Percentiles rank a stretch among this genome's conserved stretches.
These are phyloP conservation scores for Nepenthes gracilis DNA, from an alignment of 148 eudicot genomes.

Conservation along the genomic window DNA sequence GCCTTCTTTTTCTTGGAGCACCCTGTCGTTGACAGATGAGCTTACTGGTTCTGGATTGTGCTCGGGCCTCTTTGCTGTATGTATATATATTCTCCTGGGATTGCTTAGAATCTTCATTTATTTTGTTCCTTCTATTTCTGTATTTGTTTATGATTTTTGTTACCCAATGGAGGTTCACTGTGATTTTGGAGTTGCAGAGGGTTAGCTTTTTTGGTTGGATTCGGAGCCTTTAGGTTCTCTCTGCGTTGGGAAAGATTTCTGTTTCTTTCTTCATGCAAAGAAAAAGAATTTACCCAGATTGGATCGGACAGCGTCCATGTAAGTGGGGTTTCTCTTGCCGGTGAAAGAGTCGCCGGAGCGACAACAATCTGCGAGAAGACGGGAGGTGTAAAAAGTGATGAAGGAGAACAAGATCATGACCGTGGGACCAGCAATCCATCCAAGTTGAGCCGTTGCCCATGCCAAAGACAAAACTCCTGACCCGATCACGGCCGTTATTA, in stretches of 20 bases:
- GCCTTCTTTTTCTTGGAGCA: too few species aligned
- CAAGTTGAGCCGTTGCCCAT: constrained; percentile 13
- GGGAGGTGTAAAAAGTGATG: constrained; percentile 9
- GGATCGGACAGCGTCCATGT: constrained; percentile 12
- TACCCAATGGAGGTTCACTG: too few species aligned
- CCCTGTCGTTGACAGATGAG: too few species aligned
- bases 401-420: constrained; percentile 9
- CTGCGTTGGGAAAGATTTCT: background rate
- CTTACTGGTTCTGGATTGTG: too few species aligned
- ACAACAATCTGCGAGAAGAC: constrained; percentile 9
- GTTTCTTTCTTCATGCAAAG: background rate
- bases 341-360: constrained; percentile 13
- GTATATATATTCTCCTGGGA: too few species aligned
- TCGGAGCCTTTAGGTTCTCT: too few species aligned
- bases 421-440: constrained; percentile 9
- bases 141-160: too few species aligned
- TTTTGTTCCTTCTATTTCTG: too few species aligned
- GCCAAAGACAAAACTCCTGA: constrained; percentile 12
- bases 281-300: background rate
- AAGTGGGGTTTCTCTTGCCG: constrained; percentile 15
- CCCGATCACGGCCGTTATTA: constrained; percentile 13
- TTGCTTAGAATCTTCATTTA: too few species aligned
- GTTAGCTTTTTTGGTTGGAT: too few species aligned
- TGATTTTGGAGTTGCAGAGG: too few species aligned
- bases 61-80: too few species aligned